Conservation (phyloP, 257 asterid genomes). For the Nicotiana tabacum region DNA sequence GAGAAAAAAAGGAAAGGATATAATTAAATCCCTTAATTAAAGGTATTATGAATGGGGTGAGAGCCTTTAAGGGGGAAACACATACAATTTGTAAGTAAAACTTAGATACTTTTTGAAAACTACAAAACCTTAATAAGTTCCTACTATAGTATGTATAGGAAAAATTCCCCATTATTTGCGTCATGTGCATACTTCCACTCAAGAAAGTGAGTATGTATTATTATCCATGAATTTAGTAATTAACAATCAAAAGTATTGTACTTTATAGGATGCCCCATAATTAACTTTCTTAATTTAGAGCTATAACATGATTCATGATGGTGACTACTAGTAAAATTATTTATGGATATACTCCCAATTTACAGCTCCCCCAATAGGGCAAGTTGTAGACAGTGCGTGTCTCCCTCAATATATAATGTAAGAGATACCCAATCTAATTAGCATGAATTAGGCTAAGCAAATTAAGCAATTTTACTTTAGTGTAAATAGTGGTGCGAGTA, state of each 20-base stretch:
- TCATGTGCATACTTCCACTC: not conserved
- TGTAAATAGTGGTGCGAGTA: not conserved
- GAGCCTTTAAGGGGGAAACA: too few relatives aligned
- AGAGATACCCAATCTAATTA: not conserved
- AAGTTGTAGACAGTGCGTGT: not conserved
- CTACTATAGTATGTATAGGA: too few relatives aligned
- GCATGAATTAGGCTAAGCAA: not conserved
- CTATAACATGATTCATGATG: not conserved
- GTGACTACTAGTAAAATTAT: not conserved
- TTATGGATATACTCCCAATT: not conserved
- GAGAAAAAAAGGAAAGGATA: too few relatives aligned
- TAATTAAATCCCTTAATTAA: too few relatives aligned
- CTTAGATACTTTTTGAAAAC: too few relatives aligned
- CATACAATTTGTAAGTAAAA: too few relatives aligned
- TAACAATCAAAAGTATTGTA: not conserved
- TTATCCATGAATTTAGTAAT: not conserved
- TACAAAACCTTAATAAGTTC: too few relatives aligned
- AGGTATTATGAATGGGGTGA: too few relatives aligned
- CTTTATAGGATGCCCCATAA: not conserved
- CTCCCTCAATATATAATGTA: not conserved
- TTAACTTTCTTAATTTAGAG: not conserved
- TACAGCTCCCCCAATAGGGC: not conserved
- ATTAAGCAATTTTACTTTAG: not conserved
- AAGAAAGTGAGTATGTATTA: not conserved
- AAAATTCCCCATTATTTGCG: not conserved